A percentile compares a stretch with the other conserved stretches of the same genome.
Evolutionary conservation across 2,329 filamentous ascomycete genomes (phyloP).

Genomic region (Diaporthe sp.): DNA sequence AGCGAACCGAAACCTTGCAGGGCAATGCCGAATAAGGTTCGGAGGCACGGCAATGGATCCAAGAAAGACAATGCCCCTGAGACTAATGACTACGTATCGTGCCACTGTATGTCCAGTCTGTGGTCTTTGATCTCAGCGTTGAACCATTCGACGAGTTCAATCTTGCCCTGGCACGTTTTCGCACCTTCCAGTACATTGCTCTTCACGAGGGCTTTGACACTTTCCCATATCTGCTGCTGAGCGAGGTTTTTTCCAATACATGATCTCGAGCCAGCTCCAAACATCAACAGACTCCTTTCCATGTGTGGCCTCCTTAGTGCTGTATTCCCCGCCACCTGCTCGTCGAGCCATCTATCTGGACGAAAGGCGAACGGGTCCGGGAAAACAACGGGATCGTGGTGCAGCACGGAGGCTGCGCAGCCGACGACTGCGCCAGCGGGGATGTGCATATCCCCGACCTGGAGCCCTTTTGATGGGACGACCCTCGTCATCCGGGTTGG

Average conservation of each 20-base stretch:
- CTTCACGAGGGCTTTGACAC: background rate
- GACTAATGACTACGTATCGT: too few species aligned
- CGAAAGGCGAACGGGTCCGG: constrained; percentile 35
- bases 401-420: constrained; percentile 73
- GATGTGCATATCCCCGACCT: constrained; percentile 63
- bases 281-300: constrained; percentile 38
- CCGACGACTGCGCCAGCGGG: constrained; percentile 73
- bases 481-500: constrained; percentile 39
- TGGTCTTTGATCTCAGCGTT: constrained; percentile 31
- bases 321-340: background rate
- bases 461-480: background rate
- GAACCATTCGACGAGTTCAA: constrained; percentile 31
- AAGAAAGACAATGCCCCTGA: too few species aligned
- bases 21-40: too few species aligned
- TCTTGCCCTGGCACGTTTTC: background rate
- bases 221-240: constrained; percentile 32
- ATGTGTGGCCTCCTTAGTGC: background rate
- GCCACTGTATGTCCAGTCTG: constrained; percentile 8
- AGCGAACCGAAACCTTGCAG: too few species aligned
- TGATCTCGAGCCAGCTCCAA: constrained; percentile 40
- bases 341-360: constrained; percentile 42
- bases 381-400: constrained; percentile 41
- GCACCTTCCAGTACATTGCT: constrained; percentile 14
- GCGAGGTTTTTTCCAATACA: constrained; percentile 42
- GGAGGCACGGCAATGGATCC: too few species aligned